These are phyloP conservation scores for Infundibulicybe gibba DNA, from an alignment of 768 basidiomycete species.

Conservation along the genomic window DNA sequence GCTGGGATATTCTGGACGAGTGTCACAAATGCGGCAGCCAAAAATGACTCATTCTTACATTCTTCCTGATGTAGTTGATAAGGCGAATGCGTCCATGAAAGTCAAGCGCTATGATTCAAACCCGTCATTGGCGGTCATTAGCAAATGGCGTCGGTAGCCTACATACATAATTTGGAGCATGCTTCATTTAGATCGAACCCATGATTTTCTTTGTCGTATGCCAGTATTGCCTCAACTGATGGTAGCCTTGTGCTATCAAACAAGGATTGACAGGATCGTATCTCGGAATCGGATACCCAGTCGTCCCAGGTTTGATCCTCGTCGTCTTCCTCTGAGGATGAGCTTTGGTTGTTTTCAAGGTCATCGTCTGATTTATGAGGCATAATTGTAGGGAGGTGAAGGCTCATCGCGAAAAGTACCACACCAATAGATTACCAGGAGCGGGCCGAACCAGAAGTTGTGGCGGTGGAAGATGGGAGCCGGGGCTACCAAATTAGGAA, in stretches of 20 bases:
- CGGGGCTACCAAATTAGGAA: constrained; percentile 11
- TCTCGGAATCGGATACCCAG: constrained; percentile 70
- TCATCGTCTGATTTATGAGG: constrained; percentile 17
- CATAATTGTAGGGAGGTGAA: constrained; percentile 29
- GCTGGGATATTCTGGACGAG: constrained; percentile 13
- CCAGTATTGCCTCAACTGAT: constrained; percentile 54
- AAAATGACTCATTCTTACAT: constrained; percentile 34
- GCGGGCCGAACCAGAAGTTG: constrained; percentile 3
- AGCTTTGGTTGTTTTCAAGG: constrained; percentile 19
- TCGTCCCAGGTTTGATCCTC: constrained; percentile 73
- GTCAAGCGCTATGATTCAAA: constrained; percentile 54
- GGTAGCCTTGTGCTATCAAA: constrained; percentile 67
- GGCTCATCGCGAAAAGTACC: constrained; percentile 26
- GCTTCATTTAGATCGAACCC: constrained; percentile 58
- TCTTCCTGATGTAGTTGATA: constrained; percentile 84
- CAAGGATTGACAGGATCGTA: constrained; percentile 60
- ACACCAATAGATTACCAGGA: neutral
- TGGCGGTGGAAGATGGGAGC: neutral
- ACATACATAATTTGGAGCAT: constrained; percentile 54
- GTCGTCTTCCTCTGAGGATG: constrained; percentile 29
- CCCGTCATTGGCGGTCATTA: constrained; percentile 3
- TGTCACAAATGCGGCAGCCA: too few relatives aligned
- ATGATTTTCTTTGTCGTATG: constrained; percentile 57
- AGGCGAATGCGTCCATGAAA: constrained; percentile 76
- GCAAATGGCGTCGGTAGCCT: neutral